Evolutionary conservation across 192 early-diverging fungal genomes (phyloP).

Genomic region (Thoreauomyces humboldtii): DNA sequence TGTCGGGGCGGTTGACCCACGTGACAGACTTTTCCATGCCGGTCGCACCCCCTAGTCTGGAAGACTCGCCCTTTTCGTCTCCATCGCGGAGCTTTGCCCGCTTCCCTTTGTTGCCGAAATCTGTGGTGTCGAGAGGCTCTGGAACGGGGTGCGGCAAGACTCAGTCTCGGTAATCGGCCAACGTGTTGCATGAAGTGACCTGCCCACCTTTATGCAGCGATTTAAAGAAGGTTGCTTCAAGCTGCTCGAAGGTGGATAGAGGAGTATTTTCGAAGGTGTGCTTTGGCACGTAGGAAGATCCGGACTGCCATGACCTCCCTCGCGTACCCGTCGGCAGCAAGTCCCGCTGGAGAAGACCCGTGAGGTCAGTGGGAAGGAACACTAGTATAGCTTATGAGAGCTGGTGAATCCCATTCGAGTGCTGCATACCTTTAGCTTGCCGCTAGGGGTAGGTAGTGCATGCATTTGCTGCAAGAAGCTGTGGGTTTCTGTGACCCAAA

Average conservation of each 20-base stretch:
- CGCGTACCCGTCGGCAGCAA: slow-evolving; percentile 49
- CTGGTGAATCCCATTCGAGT: too few species aligned
- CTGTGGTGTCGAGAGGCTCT: neutral
- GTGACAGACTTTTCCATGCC: neutral
- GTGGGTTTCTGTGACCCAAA: too few species aligned
- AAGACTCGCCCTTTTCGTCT: neutral
- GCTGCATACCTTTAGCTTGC: neutral
- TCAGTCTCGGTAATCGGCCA: neutral
- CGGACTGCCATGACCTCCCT: slow-evolving; percentile 48
- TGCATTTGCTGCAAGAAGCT: too few species aligned
- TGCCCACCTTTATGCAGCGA: slow-evolving; percentile 20
- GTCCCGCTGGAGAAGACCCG: slow-evolving; percentile 22
- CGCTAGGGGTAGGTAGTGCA: neutral
- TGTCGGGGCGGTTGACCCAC: slow-evolving; percentile 23
- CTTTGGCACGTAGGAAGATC: slow-evolving; percentile 44
- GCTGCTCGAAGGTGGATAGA: slow-evolving; percentile 37
- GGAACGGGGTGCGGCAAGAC: neutral
- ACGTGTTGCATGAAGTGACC: neutral
- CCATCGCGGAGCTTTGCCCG: neutral
- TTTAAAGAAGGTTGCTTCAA: slow-evolving; percentile 38
- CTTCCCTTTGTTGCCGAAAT: neutral
- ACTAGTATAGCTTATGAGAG: too few species aligned
- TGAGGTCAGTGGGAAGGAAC: neutral
- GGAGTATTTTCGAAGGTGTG: slow-evolving; percentile 23
- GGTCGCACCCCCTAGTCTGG: too few species aligned